Evolutionary conservation across 129 eudicot genomes (phyloP), one percentile per base, ranked within the genome.

Genomic region (Lactuca sativa): DNA sequence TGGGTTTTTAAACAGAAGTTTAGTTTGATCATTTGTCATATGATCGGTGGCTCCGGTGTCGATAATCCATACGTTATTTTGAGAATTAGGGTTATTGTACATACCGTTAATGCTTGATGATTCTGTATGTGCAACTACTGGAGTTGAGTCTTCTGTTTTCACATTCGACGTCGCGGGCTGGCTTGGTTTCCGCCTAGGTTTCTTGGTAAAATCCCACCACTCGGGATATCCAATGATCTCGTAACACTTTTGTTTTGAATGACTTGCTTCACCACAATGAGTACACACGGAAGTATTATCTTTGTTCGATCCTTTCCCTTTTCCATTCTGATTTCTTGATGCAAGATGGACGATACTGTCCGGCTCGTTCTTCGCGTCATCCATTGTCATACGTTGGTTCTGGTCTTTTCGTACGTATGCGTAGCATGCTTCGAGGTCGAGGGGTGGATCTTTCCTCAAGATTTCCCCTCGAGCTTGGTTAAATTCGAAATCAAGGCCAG

Each of bases 221-320:
- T n/a, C n/a, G n/a, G n/a, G n/a, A n/a, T n/a, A n/a, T n/a, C n/a
- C n/a, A n/a, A n/a, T n/a, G n/a, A n/a, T n/a, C n/a, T n/a, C n/a
- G n/a, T n/a, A n/a, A n/a, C n/a, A n/a, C n/a, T 55, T 55, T 11
- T 55, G 59, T 55, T 55, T 55, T 12, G 59, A 55, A 55, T 55
- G 59, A 5, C 59, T n/a, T 5, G 16, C 59, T 55, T 55, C 59
- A 55, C 59, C 59, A 55, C 59, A 55, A 55, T 55, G 59, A 55
- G 59, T 55, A 14, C 59, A 55, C 7, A 25, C 25, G 25, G 5
- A 55, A 5, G n/a, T 55, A 55, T 55, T 55, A 55, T n/a, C 59
- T 55, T 55, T 55, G 25, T 55, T 55, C 21, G 25, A 14, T 14
- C 25, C 25, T 55, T 55, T 9, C 16, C 59, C 59, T 55, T 55